Base-by-base conservation (phyloP, 2,329 filamentous ascomycete species). In the Hirsutella thompsonii region DNA sequence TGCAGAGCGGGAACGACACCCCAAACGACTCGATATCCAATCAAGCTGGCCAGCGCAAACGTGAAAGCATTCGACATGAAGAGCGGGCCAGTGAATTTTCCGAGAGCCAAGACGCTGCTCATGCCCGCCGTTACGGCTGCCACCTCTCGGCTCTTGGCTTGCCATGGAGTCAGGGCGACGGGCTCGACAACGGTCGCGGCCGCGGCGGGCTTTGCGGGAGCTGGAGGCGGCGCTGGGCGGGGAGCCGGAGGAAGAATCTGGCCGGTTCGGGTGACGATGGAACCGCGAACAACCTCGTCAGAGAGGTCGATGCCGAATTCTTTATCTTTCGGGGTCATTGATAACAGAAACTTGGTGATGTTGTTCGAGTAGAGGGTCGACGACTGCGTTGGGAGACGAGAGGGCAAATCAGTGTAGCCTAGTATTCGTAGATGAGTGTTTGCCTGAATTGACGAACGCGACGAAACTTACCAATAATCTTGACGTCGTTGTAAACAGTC, bases 281-380 rank as follows among this genome's bases (percentile, higher is more conserved):
- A 76, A 18, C 86, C 84, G 28, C 88, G 79, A 6, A 92, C 83
- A 20, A 94, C 88, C 59, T 93, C 87, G 49, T 94, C 88, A 1
- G 75, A 72, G 4, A 93, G 67, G 50, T 93, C 84, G 36, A 94
- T 70, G 8, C 85, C 84, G 47, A 87, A 94, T 30, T 81, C 73
- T 47, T 85, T 87, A 2, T 87, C 79, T 44, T 81, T 74, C 1
- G 86, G 84, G 1, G 79, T 62, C 70, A 94, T 86, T 0, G 87
- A 92, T 9, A 94, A 69, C 21, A 94, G 66, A 43, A 89, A 83
- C 56, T 94, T 94, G 49, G 81, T 88, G 52, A 94, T 89, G 55
- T 94, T 94, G 70, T 94, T 94, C 2, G 85, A 92, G 61, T 94
- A 94, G 18, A 94, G 66, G 0, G 85, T 93, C 0, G 87, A 93